Evolutionary conservation across 257 asterid species (phyloP).

Genomic region (Salvia hispanica): DNA sequence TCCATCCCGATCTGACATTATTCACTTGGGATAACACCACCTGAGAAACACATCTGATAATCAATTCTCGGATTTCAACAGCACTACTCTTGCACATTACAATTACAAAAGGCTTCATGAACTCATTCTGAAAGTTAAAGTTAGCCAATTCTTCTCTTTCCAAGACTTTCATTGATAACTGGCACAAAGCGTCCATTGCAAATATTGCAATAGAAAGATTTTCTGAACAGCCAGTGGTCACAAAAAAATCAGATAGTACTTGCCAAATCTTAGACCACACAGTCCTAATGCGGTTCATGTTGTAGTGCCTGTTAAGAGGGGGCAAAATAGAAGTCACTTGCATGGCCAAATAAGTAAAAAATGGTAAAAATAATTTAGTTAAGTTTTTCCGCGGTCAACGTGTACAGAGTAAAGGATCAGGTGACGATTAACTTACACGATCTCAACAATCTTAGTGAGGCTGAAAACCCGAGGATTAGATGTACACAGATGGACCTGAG

Average conservation of each 20-base stretch:
- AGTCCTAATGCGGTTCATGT: conserved; percentile 97
- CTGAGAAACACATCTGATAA: conserved; percentile 96
- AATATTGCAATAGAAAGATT: conserved; percentile 95
- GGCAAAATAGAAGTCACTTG: conserved; percentile 24
- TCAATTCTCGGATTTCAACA: conserved; percentile 95
- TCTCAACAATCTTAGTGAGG: conserved; percentile 98
- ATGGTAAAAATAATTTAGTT: background rate
- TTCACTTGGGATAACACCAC: conserved; percentile 97
- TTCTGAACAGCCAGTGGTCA: conserved; percentile 92
- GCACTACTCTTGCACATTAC: conserved; percentile 94
- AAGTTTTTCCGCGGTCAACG: conserved; percentile 5
- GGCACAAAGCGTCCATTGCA: conserved; percentile 97
- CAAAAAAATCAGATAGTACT: conserved; percentile 91
- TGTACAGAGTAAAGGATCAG: conserved; percentile 24
- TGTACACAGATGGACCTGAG: conserved; percentile 50
- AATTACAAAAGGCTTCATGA: conserved; percentile 75
- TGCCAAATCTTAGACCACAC: conserved; percentile 98
- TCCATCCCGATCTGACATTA: conserved; percentile 98
- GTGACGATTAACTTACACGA: conserved; percentile 68
- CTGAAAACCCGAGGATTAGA: conserved; percentile 98
- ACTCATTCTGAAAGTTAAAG: conserved; percentile 97
- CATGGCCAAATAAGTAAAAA: conserved; percentile 14
- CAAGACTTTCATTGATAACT: conserved; percentile 93
- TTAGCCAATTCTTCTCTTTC: conserved; percentile 99
- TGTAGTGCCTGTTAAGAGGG: conserved; percentile 73